Base-by-base conservation (phyloP, 495 filamentous ascomycete genomes). In the Trichoderma reesei region DNA sequence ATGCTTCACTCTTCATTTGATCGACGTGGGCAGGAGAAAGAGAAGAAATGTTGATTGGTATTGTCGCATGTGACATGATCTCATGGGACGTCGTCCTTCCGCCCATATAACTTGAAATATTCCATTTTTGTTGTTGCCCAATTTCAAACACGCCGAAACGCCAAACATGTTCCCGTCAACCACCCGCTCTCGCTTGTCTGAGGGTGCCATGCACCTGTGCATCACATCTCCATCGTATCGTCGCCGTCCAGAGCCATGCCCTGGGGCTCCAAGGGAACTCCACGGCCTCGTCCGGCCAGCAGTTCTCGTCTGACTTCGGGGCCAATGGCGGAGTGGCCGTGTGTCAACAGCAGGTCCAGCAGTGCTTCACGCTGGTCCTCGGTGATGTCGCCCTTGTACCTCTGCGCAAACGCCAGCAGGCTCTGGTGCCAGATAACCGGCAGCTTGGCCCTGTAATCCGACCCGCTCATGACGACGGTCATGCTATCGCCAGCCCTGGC, bases 281-380 rank as follows among this genome's bases (percentile, higher is more conserved):
- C 94, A 67, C 95, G 82, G 11, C 91, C 94, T 72, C 94, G 83
- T 10, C 94, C 94, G 48, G 90, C 92, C 42, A 98, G 73, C 67
- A 98, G 74, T 75, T 98, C 93, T 69, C 93, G 88, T 69, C 94
- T 78, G 34, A 97, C 90, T 70, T 97, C 94, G 0, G 94, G 90
- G 3, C 90, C 90, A 70, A 98, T 95, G 62, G 86, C 83, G 67
- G 88, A 86, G 75, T 98, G 94, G 8, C 93, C 93, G 65, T 91
- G 86, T 37, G 86, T 86, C 48, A 93, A 75, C n/a, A 98, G 75
- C 60, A 98, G 75, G 79, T 98, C 94, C 39, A 98, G 74, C 63
- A 98, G 77, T 3, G 91, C 91, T 72, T 98, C 94, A 68, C 44
- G 42, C 59, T 74, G 72, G 63, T 74, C 72, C 73, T 96, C 91